These are phyloP conservation scores for Cercospora citrullina DNA, from an alignment of 2,329 filamentous ascomycete genomes.

Conservation along the genomic window DNA sequence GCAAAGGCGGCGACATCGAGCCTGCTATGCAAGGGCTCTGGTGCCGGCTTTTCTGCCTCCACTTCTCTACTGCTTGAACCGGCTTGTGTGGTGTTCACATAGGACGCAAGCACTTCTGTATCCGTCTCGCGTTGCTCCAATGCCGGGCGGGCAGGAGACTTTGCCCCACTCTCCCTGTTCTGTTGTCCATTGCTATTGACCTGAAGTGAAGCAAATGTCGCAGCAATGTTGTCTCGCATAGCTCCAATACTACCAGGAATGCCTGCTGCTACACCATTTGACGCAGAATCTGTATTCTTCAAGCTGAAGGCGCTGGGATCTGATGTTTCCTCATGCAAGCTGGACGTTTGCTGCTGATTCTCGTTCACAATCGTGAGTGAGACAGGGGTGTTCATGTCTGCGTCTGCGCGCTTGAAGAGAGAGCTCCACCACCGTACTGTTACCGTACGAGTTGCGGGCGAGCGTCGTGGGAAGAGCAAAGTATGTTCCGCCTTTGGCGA, in stretches of 20 bases:
- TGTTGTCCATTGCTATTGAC: neutral
- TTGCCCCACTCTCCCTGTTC: neutral
- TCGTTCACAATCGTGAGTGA: conserved; percentile 16
- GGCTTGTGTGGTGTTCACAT: neutral
- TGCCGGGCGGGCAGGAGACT: conserved; percentile 11
- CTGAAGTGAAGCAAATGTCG: conserved; percentile 9
- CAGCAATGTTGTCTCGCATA: conserved; percentile 4
- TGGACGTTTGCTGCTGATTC: neutral
- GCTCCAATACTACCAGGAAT: neutral
- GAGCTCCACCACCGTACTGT: conserved; percentile 95
- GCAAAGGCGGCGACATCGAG: conserved; percentile 27
- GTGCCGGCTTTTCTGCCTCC: neutral
- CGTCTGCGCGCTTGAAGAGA: conserved; percentile 78
- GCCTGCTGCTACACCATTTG: neutral
- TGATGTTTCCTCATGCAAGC: neutral
- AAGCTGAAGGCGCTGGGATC: neutral
- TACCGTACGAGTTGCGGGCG: conserved; percentile 36
- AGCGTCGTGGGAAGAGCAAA: conserved; percentile 70
- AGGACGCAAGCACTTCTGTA: conserved; percentile 12
- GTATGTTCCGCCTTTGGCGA: conserved; percentile 75
- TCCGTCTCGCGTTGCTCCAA: conserved; percentile 21
- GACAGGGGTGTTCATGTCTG: conserved; percentile 80
- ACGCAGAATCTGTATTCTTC: neutral
- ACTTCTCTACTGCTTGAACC: neutral
- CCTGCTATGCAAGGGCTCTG: neutral